Conservation (phyloP, 139 green algal genomes). For the Chlorella vulgaris region DNA sequence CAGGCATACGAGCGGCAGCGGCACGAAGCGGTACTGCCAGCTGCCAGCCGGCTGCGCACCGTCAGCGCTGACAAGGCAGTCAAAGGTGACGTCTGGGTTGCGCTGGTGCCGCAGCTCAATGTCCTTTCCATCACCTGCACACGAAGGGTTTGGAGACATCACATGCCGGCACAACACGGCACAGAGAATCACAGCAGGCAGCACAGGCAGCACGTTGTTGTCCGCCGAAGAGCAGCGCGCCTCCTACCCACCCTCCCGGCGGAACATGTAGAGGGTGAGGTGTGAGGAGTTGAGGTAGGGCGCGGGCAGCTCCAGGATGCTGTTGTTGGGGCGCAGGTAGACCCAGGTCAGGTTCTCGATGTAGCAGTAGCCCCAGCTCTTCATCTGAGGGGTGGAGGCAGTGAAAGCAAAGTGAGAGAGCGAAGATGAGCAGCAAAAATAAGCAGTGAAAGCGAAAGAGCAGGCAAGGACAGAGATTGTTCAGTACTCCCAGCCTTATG, state of each 20-base stretch:
- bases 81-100: conserved; percentile 88
- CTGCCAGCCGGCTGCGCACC: not conserved
- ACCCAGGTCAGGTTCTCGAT: conserved; percentile 97
- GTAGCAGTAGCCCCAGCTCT: conserved; percentile 75
- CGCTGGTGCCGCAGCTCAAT: conserved; percentile 94
- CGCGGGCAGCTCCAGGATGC: conserved; percentile 50
- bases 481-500: too few relatives aligned
- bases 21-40: too few relatives aligned
- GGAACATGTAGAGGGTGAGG: conserved; percentile 92
- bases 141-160: not conserved
- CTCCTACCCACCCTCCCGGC: conserved; percentile 61
- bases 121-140: conserved; percentile 66
- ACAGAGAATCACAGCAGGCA: not conserved
- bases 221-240: not conserved
- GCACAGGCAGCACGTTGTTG: not conserved
- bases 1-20: too few relatives aligned
- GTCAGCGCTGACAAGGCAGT: conserved; percentile 56
- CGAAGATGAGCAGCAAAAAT: not conserved
- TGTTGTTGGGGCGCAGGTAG: conserved; percentile 72
- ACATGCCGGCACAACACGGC: not conserved
- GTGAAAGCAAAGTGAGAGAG: not conserved
- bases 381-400: conserved; percentile 43
- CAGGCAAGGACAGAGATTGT: too few relatives aligned
- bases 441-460: too few relatives aligned
- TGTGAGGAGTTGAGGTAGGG: conserved; percentile 64